These are phyloP conservation scores for Rosa persica DNA, from an alignment of 306 rosid species.

Conservation along the genomic window DNA sequence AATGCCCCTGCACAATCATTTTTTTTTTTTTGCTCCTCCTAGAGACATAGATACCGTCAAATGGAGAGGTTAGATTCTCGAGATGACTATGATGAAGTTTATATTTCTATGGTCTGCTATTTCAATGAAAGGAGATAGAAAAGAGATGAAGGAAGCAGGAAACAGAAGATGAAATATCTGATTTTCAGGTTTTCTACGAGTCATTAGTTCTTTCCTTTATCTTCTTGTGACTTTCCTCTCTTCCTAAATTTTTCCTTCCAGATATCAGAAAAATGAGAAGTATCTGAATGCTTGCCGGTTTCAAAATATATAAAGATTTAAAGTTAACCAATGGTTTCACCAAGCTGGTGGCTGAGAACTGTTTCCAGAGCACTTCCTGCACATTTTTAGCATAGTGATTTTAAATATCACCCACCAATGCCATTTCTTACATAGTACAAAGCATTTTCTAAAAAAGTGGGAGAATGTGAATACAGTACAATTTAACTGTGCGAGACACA, in stretches of 20 bases:
- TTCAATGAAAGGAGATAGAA: background rate
- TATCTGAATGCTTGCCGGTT: too few relatives aligned
- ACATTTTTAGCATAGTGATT: background rate
- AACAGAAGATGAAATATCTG: background rate
- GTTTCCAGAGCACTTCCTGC: background rate
- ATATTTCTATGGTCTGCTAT: background rate
- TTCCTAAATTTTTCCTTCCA: too few relatives aligned
- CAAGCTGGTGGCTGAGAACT: background rate
- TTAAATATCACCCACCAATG: background rate
- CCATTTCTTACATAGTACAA: too few relatives aligned
- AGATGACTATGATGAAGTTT: background rate
- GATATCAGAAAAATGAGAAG: background rate
- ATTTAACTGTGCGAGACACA: background rate
- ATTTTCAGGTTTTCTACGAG: too few relatives aligned
- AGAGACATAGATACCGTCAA: background rate
- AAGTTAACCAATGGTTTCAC: background rate
- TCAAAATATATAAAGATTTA: background rate
- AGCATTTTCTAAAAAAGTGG: background rate
- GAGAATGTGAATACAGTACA: background rate
- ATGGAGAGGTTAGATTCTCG: background rate
- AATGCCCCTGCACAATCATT: too few relatives aligned
- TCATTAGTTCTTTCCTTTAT: too few relatives aligned
- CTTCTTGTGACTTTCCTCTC: too few relatives aligned
- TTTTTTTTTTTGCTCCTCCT: too few relatives aligned
- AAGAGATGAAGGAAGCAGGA: background rate